A percentile compares a stretch with the other conserved stretches of the same genome.
These are phyloP conservation scores for Aspergillus incahuasiensis DNA, from an alignment of 495 filamentous ascomycete genomes.

Conservation along the genomic window DNA sequence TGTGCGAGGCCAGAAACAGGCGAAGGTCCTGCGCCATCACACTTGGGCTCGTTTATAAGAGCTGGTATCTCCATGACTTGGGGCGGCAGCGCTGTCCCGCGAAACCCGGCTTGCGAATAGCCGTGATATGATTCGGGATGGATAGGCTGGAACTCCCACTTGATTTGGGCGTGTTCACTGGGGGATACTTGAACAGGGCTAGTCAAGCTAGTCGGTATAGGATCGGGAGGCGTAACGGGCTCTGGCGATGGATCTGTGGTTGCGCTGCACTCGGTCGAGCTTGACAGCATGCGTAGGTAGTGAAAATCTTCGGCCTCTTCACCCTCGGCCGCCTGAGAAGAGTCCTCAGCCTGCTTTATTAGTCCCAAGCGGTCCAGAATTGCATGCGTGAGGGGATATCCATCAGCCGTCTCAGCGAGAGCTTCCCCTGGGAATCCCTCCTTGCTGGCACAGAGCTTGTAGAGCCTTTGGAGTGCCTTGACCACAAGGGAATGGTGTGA, in stretches of 20 bases:
- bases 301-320: conserved; percentile 38
- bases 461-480: conserved; percentile 42
- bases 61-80: conserved; percentile 16
- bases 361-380: conserved; percentile 44
- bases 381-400: conserved; percentile 42
- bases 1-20: conserved; percentile 12
- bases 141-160: conserved; percentile 32
- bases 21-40: conserved; percentile 4
- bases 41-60: conserved; percentile 21
- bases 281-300: conserved; percentile 36
- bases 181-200: conserved; percentile 21
- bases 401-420: conserved; percentile 38
- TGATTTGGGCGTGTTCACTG: conserved; percentile 22
- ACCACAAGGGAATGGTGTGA: conserved; percentile 44
- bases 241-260: conserved; percentile 42
- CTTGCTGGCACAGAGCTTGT: conserved; percentile 41
- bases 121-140: conserved; percentile 10
- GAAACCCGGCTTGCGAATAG: conserved; percentile 25
- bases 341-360: conserved; percentile 48
- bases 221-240: conserved; percentile 36
- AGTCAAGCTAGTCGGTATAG: conserved; percentile 22
- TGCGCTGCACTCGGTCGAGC: conserved; percentile 38
- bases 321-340: conserved; percentile 28
- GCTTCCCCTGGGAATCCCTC: conserved; percentile 46
- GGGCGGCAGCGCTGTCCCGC: conserved; percentile 21